Evolutionary conservation across 306 rosid genomes (phyloP), one percentile per base, ranked within the genome.

Genomic region (Prunus padus): DNA sequence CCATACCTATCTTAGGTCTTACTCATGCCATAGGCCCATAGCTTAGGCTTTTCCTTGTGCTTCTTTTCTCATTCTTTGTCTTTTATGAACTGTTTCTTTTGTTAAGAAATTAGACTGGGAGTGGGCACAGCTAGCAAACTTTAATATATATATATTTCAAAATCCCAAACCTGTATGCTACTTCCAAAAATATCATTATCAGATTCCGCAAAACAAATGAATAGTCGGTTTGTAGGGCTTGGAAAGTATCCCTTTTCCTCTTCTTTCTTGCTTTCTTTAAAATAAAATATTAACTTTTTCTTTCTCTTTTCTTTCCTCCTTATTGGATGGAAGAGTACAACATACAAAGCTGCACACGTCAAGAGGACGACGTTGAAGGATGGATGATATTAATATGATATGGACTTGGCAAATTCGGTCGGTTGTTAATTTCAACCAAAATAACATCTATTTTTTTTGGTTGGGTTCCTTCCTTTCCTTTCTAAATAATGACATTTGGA

Each of bases 111-210:
- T 59, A 25, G 12, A 46, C 15, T 0, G 15, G 62, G 7, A 62
- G 44, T 15, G 42, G 42, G 67, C 67, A 62, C 67, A 7, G 42
- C 72, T 42, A 66, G 42, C 72, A 66, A 66, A 40, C 52, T n/a
- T 66, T 67, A 11, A n/a, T 37, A 7, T 37, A 26, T 26, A 26
- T 26, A n/a, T 3, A 23, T 67, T 14, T 45, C n/a, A 45, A 13
- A 67, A 46, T 67, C 40, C 46, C 20, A 46, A 45, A 16, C 52
- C 49, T 11, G 19, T 8, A 11, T 37, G 23, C 12, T 42, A 9
- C 54, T 31, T 33, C 65, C 55, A 54, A 51, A 65, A 11, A 18
- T 51, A 66, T 75, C 72, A 65, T 4, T 16, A 26, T 75, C 79
- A 52, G 14, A 51, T 52, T 51, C 52, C 65, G 45, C 31, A 52